Evolutionary conservation across 2,329 filamentous ascomycete genomes (phyloP).

Genomic region (Metarhizium humberi): DNA sequence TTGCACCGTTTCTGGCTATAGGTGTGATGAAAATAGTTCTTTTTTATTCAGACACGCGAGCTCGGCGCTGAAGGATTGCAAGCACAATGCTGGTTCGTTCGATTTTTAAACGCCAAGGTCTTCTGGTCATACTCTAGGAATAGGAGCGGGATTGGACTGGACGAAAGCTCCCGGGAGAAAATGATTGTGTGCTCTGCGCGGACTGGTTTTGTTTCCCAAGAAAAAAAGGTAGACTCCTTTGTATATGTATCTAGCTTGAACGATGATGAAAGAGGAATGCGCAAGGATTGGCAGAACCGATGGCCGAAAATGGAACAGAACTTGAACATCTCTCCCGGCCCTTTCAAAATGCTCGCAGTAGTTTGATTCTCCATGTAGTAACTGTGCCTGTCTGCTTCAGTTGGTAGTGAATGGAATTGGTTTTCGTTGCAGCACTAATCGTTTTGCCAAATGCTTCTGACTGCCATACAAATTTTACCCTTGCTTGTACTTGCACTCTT

Average conservation of each 20-base stretch:
- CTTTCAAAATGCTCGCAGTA: no score
- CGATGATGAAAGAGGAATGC: background rate
- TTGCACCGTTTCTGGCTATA: background rate
- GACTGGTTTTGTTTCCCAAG: no score
- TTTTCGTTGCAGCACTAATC: no score
- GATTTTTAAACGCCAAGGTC: background rate
- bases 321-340: no score
- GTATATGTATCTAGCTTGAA: background rate
- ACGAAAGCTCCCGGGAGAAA: background rate
- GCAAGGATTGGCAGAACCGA: no score
- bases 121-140: background rate
- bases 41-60: background rate
- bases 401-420: no score
- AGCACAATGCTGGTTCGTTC: background rate
- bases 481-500: no score
- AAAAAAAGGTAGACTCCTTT: background rate
- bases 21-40: background rate
- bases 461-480: no score
- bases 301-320: no score
- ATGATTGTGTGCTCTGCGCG: background rate
- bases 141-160: background rate
- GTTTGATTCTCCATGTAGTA: no score
- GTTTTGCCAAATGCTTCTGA: no score
- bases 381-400: no score
- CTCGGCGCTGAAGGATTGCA: conserved; percentile 1